Evolutionary conservation across 2,329 filamentous ascomycete species (phyloP).

Genomic region (Tolypocladium cylindrosporum): DNA sequence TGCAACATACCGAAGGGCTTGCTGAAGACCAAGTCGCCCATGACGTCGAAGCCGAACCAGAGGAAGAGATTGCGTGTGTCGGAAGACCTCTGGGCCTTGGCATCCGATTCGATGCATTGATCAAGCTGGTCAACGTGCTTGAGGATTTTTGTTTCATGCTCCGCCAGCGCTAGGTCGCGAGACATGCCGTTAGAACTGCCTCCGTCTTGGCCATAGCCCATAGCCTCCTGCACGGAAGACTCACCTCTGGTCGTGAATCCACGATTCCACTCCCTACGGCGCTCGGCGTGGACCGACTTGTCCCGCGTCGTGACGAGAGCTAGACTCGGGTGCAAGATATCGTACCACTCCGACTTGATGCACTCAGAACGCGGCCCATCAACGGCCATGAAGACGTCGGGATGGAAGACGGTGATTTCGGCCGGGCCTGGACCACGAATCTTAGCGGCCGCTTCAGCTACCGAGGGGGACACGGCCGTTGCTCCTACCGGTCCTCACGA

Average conservation of each 20-base stretch:
- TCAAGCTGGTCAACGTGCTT: not conserved
- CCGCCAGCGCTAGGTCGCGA: not conserved
- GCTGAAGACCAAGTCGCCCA: conserved; percentile 25
- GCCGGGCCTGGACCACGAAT: conserved; percentile 7
- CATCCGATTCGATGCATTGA: not conserved
- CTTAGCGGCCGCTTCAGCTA: not conserved
- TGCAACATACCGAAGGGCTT: conserved; percentile 24
- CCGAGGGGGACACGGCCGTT: not conserved
- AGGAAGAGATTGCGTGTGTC: conserved; percentile 12
- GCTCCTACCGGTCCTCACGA: conserved; percentile 14
- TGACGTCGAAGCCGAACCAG: conserved; percentile 22
- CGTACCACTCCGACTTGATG: conserved; percentile 14
- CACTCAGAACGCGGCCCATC: conserved; percentile 13
- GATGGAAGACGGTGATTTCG: conserved; percentile 15
- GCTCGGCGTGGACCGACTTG: not conserved
- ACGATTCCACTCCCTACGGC: not conserved
- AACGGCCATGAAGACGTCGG: conserved; percentile 11
- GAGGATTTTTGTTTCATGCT: not conserved
- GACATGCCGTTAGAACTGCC: not conserved
- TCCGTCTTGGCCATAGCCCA: not conserved
- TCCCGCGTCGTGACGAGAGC: not conserved
- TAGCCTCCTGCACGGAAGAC: not conserved
- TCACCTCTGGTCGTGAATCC: not conserved
- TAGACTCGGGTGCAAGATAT: not conserved
- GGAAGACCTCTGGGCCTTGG: conserved; percentile 9